Base-by-base conservation (phyloP, 352 stramenopile species). In the Phytophthora colocasiae region DNA sequence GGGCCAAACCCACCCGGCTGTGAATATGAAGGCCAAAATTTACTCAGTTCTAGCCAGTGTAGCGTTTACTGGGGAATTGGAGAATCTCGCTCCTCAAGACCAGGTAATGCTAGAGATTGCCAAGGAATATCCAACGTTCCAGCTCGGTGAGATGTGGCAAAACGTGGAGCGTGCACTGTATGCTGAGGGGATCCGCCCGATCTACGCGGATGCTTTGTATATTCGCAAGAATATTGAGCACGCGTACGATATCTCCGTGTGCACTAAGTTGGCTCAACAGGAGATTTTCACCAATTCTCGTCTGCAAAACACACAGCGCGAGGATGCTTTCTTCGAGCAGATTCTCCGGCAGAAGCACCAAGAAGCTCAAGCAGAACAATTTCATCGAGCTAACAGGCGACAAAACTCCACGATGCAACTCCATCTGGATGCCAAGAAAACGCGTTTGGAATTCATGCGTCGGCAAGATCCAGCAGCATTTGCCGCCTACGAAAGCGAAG, bases 341-440 rank as follows among this genome's bases (percentile, higher is more conserved):
- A 83, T 92, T 40, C 41, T 90, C 46, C 61, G 64, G 2, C 84
- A 95, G 22, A 93, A 93, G 52, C 69, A 83, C 46, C 83, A 93
- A 26, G 81, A 91, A 50, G 79, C 78, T 15, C 82, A 92, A 65
- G 79, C 76, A 1, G 78, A 91, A 52, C 48, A 62, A 6, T 88
- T 89, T 60, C 71, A 87, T 51, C 75, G 78, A 52, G 72, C 74
- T 0, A 87, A 87, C 40, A 52, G 56, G 6, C 70, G 69, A 11
- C 85, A 91, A 41, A 93, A 91, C 46, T 93, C 84, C 39, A 92
- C 80, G 14, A 80, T 93, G 78, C 73, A 85, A 63, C 66, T 90
- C 29, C 86, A 95, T 63, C 71, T 92, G 36, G 82, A 93, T 29
- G 78, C 87, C 24, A 93, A 92, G 72, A 80, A 77, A 39, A 91